Percentiles rank a stretch among this genome's conserved stretches.
Conservation (phyloP, 495 filamentous ascomycete species). For the Penicillium roqueforti region DNA sequence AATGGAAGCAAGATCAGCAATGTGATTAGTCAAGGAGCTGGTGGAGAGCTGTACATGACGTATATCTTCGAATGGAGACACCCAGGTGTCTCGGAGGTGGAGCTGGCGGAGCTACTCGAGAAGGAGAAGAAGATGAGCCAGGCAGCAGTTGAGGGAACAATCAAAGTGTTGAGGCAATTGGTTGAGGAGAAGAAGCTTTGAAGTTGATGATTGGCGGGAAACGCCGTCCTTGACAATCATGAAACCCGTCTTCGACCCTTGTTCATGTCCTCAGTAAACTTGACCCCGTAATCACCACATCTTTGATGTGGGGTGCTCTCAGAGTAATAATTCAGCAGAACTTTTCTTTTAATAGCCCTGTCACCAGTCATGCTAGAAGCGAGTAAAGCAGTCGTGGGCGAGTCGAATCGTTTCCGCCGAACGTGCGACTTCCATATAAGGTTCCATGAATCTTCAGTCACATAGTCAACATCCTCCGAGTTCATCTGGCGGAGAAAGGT, state of each 20-base stretch:
- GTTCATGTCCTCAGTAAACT: neutral
- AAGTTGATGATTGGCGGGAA: neutral
- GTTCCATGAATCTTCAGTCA: neutral
- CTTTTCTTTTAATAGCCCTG: neutral
- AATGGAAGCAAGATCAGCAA: constrained; percentile 42
- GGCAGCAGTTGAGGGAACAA: constrained; percentile 34
- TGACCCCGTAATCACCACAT: neutral
- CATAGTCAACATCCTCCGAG: neutral
- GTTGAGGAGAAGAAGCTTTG: constrained; percentile 29
- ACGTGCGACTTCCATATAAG: neutral
- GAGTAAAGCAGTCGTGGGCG: constrained; percentile 4
- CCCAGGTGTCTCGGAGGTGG: constrained; percentile 31
- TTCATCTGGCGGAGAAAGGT: neutral
- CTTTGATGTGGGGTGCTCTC: neutral
- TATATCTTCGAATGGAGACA: constrained; percentile 53
- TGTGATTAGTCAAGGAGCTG: constrained; percentile 44
- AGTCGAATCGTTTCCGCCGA: neutral
- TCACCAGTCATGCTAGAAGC: neutral
- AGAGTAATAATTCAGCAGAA: neutral
- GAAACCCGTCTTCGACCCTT: neutral
- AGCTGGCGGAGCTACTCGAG: constrained; percentile 24
- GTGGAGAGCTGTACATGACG: constrained; percentile 47
- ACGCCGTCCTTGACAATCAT: neutral
- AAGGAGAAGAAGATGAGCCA: constrained; percentile 30
- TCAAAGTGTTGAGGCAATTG: constrained; percentile 33